Evolutionary conservation across 73 alveolate genomes (phyloP).

Genomic region (Paramecium octaurelia): DNA sequence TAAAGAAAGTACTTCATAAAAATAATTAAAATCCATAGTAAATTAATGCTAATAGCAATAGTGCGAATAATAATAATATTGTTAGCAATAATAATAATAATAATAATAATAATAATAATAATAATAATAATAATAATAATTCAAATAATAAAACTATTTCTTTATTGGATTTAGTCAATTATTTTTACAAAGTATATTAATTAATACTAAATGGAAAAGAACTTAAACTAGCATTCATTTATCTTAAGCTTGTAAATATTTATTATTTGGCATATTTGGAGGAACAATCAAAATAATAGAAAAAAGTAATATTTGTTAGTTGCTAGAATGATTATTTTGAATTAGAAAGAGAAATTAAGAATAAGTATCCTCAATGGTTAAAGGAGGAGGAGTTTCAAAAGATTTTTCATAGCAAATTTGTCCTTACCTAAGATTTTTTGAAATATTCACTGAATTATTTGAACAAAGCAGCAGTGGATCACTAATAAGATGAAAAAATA

Average conservation of each 20-base stretch:
- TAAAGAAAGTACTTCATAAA: not conserved
- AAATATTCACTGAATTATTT: not conserved
- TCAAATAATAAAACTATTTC: not conserved
- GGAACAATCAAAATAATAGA: not conserved
- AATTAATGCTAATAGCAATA: not conserved
- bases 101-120: not conserved
- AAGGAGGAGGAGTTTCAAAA: slow-evolving; percentile 26
- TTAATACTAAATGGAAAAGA: not conserved
- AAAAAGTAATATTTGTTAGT: not conserved
- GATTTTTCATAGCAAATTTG: slow-evolving; percentile 5
- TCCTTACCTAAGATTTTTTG: not conserved
- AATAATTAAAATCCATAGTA: not conserved
- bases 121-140: not conserved
- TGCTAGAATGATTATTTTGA: slow-evolving; percentile 40
- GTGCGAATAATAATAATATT: not conserved
- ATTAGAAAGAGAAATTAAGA: slow-evolving; percentile 2
- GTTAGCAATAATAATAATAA: not conserved
- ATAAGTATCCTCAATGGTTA: not conserved
- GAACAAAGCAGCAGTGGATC: not conserved
- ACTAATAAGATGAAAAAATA: not conserved
- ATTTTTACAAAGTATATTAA: not conserved
- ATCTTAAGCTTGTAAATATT: slow-evolving; percentile 22
- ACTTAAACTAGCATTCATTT: not conserved
- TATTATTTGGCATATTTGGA: slow-evolving; percentile 18
- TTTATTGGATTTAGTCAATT: slow-evolving; percentile 11